Base-by-base conservation (phyloP, 352 stramenopile genomes). In the Pythium monospermum region DNA sequence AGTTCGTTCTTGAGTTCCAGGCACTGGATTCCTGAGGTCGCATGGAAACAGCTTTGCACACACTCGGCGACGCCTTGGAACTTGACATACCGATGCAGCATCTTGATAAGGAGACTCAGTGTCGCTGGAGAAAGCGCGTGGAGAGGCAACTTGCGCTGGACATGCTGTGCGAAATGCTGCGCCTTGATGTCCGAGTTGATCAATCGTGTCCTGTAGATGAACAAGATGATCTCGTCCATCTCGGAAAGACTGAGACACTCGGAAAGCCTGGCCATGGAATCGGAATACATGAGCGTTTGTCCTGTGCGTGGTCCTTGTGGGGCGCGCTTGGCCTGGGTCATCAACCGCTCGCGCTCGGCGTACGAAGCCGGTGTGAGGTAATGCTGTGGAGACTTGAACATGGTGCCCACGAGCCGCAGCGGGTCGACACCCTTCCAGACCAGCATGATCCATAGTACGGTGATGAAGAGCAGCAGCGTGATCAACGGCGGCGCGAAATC, bases 161-260 rank as follows among this genome's bases (percentile, higher is more conserved):
- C 84, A 31, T 83, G 79, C 32, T 79, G 59, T 12, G 76, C 78
- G 57, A 88, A 88, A 59, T 91, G 80, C 50, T 85, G 71, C 12
- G 80, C 76, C 47, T 91, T 91, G 55, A 83, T 68, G 48, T 77
- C 73, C 26, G 77, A 83, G 41, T 85, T 87, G 23, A 91, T 49
- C 46, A 88, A 61, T 0, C 70, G 69, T 23, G 74, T 68, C 13
- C 83, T 31, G 47, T 70, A 45, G 27, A 87, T 74, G 21, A 75
- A 64, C 18, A 71, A 50, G 44, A 91, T 64, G 40, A 88, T 73
- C n/a, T 73, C 75, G 38, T 88, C 77, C 11, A 73, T 71, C 54
- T 91, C 76, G 25, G 54, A 46, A 3, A 57, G 46, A 11, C 69
- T 69, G 36, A 59, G 33, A 43, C 67, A 76, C 11, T 61, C 59